Evolutionary conservation across 1,284 basidiomycete species (phyloP), one percentile per base, ranked within the genome.

Genomic region (Athelia sp.): DNA sequence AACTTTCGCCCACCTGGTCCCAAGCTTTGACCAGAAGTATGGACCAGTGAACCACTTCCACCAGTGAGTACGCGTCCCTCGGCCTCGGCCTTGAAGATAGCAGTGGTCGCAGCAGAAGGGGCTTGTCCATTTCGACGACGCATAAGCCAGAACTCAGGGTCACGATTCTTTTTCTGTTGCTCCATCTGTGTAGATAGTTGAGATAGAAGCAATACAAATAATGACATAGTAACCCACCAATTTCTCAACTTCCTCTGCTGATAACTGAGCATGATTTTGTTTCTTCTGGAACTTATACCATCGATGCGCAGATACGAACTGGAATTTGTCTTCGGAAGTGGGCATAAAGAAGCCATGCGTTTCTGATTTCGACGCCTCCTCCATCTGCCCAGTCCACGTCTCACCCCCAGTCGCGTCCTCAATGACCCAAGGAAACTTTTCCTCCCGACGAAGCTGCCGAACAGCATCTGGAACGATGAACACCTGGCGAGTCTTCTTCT

Each of bases 201-300:
- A 38, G 13, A 29, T 13, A 6, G 13, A 10, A n/a, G 15, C 6
- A 49, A 46, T 48, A 45, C 46, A 10, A 22, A 32, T 19, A 10
- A 42, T 4, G 48, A 59, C 60, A 57, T 64, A 65, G 59, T 65
- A 57, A 63, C 75, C 61, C 67, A 91, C 90, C 62, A 90, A 71
- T 43, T 79, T 74, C 61, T 87, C 84, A 14, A 87, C 87, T 62
- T 90, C 87, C 54, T 85, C 81, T 36, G 79, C 61, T 46, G 77
- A 78, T 40, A 87, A 81, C 29, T 89, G 73, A 56, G 80, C 74
- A 59, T 90, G 82, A 53, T 82, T 84, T 42, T 87, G 77, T 58
- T 82, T 84, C 72, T 89, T 90, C 68, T 88, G 87, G 62, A 93
- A 93, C 66, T 90, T 90, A 73, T 93, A 94, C 86, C 88, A 93